Percentiles rank a stretch among this genome's conserved stretches.
Evolutionary conservation across 129 eudicot genomes (phyloP).

Genomic region (Flaveria trinervia): DNA sequence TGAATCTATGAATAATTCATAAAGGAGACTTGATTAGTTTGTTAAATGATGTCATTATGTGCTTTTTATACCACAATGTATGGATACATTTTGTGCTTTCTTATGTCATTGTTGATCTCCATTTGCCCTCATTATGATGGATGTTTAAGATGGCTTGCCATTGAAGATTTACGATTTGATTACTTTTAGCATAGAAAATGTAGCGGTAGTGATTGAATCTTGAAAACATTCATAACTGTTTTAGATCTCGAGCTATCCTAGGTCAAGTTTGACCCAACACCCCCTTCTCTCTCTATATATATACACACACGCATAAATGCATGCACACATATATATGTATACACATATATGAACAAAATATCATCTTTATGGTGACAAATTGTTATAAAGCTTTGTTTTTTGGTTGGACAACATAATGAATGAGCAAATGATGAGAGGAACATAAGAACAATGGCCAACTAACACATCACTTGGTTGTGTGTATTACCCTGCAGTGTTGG

Average conservation of each 20-base stretch:
- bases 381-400: neutral
- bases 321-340: too few relatives aligned
- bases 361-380: neutral
- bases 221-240: neutral
- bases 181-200: neutral
- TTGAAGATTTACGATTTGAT: neutral
- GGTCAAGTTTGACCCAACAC: too few relatives aligned
- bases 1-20: neutral
- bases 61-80: neutral
- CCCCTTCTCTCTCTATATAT: too few relatives aligned
- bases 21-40: neutral
- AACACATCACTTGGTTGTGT: neutral
- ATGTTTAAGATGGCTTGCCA: neutral
- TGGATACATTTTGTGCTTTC: neutral
- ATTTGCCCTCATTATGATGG: neutral
- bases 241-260: neutral
- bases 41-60: neutral
- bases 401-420: neutral
- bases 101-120: neutral
- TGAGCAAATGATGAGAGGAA: neutral
- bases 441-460: conserved; percentile 2
- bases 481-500: conserved; percentile 58
- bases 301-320: too few relatives aligned
- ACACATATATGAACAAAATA: neutral
- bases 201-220: neutral